Base-by-base conservation (phyloP, 2,329 filamentous ascomycete species). In the Aspergillus ibericus region DNA sequence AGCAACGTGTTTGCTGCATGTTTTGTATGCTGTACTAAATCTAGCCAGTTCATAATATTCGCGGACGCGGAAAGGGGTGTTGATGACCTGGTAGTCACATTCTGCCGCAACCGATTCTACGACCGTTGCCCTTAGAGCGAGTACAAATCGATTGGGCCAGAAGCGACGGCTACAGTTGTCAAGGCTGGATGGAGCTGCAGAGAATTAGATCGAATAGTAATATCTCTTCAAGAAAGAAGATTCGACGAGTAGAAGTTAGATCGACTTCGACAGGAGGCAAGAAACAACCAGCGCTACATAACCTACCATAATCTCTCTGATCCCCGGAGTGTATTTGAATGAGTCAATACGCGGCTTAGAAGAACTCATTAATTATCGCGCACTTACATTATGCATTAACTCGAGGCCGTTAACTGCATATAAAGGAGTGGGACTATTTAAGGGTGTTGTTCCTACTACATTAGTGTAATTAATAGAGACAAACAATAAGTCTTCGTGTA, bases 261-360 rank as follows among this genome's bases (percentile, higher is more conserved):
- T 53, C 50, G 22, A 53, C 50, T 53, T 53, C 35, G 34, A 53
- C 50, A 53, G 50, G 34, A 53, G 35, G 50, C 34, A 42, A 53
- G 50, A 40, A 53, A 53, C 20, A 53, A 53, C 35, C 50, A 35
- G 50, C 35, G 35, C 50, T 34, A 35, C 12, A 53, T 53, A 38
- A 32, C 34, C 16, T 44, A 32, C 50, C 15, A 20, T 44, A 53
- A 53, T 5, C 20, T 34, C 36, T 32, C 50, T 20, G 34, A 53
- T 53, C 22, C 20, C 35, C 34, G 29, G 15, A 53, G 50, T 18
- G 50, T 53, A 10, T 22, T 53, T 53, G 35, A 42, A 27, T 53
- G 50, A 53, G 50, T 34, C 34, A 20, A 53, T 12, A 53, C 13
- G 27, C 22, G 36, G 36, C 15, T 44, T 53, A 12, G 50, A 42